Conservation (phyloP, 768 basidiomycete genomes). For the Dacryopinax spathularia region DNA sequence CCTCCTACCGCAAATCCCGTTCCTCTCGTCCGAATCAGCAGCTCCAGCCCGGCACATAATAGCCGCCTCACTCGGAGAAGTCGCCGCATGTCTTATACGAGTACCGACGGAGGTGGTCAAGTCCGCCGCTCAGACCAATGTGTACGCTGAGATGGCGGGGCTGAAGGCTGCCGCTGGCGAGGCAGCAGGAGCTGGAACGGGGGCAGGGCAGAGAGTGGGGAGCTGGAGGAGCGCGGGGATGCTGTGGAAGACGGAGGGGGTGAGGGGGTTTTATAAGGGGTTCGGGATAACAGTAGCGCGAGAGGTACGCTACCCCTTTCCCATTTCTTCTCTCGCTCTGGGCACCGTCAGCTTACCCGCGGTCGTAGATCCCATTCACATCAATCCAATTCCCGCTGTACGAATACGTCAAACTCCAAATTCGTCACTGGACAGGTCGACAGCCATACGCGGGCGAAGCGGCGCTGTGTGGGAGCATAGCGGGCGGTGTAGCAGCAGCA, state of each 20-base stretch:
- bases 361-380: conserved; percentile 84
- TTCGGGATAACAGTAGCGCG: conserved; percentile 65
- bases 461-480: conserved; percentile 77
- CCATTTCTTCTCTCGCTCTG: neutral
- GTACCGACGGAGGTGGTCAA: conserved; percentile 96
- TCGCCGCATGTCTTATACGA: conserved; percentile 76
- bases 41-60: conserved; percentile 48
- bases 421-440: conserved; percentile 41
- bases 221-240: conserved; percentile 8
- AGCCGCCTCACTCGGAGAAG: conserved; percentile 38
- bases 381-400: conserved; percentile 93
- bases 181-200: neutral
- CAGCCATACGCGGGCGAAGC: conserved; percentile 34
- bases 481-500: conserved; percentile 81
- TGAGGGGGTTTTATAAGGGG: conserved; percentile 74
- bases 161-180: neutral
- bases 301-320: conserved; percentile 34
- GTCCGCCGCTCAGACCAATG: conserved; percentile 76
- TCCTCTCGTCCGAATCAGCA: conserved; percentile 31
- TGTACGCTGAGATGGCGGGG: conserved; percentile 43
- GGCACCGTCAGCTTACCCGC: neutral
- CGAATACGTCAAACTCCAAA: conserved; percentile 60
- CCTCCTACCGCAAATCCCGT: conserved; percentile 43
- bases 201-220: neutral
- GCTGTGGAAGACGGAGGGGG: conserved; percentile 38